phyloP scores from a whole-genome alignment of 768 basidiomycete species.

The Daedalea quercina region DNA sequence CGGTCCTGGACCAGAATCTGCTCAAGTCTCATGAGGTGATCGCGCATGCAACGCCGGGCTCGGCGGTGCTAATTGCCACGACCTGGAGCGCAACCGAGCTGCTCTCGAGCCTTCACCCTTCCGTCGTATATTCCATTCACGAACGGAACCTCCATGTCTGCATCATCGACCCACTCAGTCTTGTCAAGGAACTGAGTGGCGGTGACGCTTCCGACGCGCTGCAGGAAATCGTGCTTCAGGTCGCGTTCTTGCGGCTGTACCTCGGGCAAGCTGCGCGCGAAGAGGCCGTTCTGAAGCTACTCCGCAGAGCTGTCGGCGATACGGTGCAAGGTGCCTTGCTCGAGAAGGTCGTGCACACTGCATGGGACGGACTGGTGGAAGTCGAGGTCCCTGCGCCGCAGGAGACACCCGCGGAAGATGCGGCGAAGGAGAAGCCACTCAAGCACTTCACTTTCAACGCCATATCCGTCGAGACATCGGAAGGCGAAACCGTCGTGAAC shows the following conservation, averaged over 20 bases:
- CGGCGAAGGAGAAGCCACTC: slow-evolving; percentile 26
- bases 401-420: slow-evolving; percentile 9
- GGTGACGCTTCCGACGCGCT: slow-evolving; percentile 28
- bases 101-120: slow-evolving; percentile 52
- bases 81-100: slow-evolving; percentile 76
- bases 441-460: slow-evolving; percentile 70
- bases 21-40: slow-evolving; percentile 75
- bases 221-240: slow-evolving; percentile 56
- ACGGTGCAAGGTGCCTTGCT: slow-evolving; percentile 42
- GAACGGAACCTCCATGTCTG: slow-evolving; percentile 52
- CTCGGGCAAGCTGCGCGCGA: slow-evolving; percentile 58
- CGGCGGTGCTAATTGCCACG: slow-evolving; percentile 68
- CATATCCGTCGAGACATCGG: slow-evolving; percentile 56
- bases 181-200: slow-evolving; percentile 39
- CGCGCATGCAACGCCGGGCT: slow-evolving; percentile 54
- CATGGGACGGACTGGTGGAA: slow-evolving; percentile 64
- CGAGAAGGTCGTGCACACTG: slow-evolving; percentile 43
- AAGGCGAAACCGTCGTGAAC: slow-evolving; percentile 51
- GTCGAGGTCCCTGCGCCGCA: slow-evolving; percentile 34
- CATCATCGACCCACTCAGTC: slow-evolving; percentile 48
- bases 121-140: slow-evolving; percentile 38
- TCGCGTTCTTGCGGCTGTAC: slow-evolving; percentile 84
- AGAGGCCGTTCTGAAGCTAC: slow-evolving; percentile 44
- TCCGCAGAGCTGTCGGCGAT: slow-evolving; percentile 38
- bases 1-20: slow-evolving; percentile 68